phyloP scores from a whole-genome alignment of 768 basidiomycete species.

The Lactarius quietus region DNA sequence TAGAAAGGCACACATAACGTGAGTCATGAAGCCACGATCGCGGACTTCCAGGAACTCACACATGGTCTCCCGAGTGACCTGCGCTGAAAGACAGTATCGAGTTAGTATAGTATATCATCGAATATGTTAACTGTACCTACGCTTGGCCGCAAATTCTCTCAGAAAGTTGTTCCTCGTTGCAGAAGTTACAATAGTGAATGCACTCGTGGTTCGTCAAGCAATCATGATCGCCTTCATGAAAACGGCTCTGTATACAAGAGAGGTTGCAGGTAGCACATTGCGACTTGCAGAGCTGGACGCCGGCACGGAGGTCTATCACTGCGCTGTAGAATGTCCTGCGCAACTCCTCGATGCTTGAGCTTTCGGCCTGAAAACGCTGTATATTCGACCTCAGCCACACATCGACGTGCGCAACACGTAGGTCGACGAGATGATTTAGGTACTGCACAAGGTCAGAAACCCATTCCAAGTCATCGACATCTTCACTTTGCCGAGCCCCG shows the following conservation, averaged over 20 bases:
- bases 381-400: slow-evolving; percentile 51
- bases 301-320: slow-evolving; percentile 44
- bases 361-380: slow-evolving; percentile 40
- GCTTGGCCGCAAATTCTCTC: slow-evolving; percentile 42
- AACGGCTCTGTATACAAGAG: slow-evolving; percentile 43
- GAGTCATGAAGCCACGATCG: not conserved
- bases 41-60: slow-evolving; percentile 35
- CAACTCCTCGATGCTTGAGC: slow-evolving; percentile 46
- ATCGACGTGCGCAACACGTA: slow-evolving; percentile 44
- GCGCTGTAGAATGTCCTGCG: slow-evolving; percentile 42
- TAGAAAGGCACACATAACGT: slow-evolving; percentile 25
- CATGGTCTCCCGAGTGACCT: slow-evolving; percentile 53
- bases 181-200: slow-evolving; percentile 42
- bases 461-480: slow-evolving; percentile 44
- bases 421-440: slow-evolving; percentile 39
- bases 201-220: slow-evolving; percentile 53
- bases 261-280: slow-evolving; percentile 48
- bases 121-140: slow-evolving; percentile 34
- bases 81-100: slow-evolving; percentile 37
- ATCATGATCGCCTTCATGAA: slow-evolving; percentile 46
- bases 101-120: not conserved
- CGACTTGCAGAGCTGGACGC: slow-evolving; percentile 47
- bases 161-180: slow-evolving; percentile 30
- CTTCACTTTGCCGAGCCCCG: slow-evolving; percentile 33
- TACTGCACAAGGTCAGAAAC: slow-evolving; percentile 36